These are phyloP conservation scores for Solanum ossicruentum DNA, from an alignment of 257 asterid genomes.

Conservation along the genomic window DNA sequence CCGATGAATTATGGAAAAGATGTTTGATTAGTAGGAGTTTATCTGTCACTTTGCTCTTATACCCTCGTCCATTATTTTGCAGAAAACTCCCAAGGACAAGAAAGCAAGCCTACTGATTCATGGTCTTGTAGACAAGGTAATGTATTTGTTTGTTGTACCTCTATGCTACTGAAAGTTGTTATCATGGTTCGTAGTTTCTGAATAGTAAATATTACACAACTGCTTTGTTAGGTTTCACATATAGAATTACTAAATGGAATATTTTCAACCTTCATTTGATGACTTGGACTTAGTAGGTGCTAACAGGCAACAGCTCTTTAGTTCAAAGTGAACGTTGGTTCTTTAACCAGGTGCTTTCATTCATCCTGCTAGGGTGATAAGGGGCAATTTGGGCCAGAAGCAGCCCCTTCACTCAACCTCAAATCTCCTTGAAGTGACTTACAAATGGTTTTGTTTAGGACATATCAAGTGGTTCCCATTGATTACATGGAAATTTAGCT, in stretches of 20 bases:
- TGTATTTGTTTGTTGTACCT: not conserved
- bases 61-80: slow-evolving; percentile 7
- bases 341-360: not conserved
- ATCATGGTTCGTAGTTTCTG: not conserved
- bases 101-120: slow-evolving; percentile 83
- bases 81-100: slow-evolving; percentile 99
- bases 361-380: not conserved
- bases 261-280: not conserved
- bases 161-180: not conserved
- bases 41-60: not conserved
- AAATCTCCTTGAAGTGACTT: not conserved
- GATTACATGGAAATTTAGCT: not conserved
- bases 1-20: not conserved
- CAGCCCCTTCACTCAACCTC: not conserved
- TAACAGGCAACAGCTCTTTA: not conserved
- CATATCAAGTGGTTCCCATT: not conserved
- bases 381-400: not conserved
- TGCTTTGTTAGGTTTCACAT: not conserved
- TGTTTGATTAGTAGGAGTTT: not conserved
- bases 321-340: not conserved
- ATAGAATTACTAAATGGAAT: not conserved
- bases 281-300: not conserved
- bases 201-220: not conserved
- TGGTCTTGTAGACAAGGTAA: slow-evolving; percentile 83
- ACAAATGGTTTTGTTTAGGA: not conserved